These are phyloP conservation scores for Aristolochia fimbriata DNA, from an alignment of 164 flowering plant genomes.

Conservation along the genomic window DNA sequence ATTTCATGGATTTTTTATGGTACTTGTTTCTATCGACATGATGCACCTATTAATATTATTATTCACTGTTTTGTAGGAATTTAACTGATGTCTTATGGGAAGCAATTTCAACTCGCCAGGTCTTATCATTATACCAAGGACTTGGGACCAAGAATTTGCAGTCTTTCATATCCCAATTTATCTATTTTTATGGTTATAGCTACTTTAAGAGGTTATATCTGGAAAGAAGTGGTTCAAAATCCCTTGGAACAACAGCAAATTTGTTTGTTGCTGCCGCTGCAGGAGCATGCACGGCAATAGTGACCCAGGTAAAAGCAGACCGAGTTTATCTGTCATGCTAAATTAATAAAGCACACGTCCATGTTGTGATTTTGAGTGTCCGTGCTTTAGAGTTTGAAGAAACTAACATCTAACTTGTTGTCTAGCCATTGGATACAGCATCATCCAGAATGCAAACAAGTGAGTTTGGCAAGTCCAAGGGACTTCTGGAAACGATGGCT, in stretches of 20 bases:
- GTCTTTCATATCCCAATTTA: constrained; percentile 50
- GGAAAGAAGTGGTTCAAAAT: constrained; percentile 31
- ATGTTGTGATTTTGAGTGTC: neutral
- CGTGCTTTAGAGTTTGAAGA: neutral
- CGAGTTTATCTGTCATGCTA: too few species aligned
- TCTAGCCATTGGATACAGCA: constrained; percentile 84
- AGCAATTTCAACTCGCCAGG: constrained; percentile 44
- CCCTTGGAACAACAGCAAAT: constrained; percentile 58
- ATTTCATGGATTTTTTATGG: too few species aligned
- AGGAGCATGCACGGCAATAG: constrained; percentile 51
- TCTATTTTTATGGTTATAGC: constrained; percentile 68
- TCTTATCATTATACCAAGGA: constrained; percentile 66
- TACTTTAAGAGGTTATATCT: constrained; percentile 49
- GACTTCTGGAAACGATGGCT: constrained; percentile 77
- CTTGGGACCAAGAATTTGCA: constrained; percentile 66
- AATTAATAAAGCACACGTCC: too few species aligned
- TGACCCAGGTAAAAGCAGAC: constrained; percentile 44
- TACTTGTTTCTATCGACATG: neutral
- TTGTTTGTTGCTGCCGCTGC: constrained; percentile 66
- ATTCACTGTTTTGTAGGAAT: constrained; percentile 29
- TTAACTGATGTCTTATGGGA: constrained; percentile 60
- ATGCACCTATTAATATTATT: neutral
- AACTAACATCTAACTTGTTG: neutral
- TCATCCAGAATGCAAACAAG: constrained; percentile 93
- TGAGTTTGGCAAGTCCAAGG: constrained; percentile 84